These are phyloP conservation scores for Acephala macrosclerotiorum DNA, from an alignment of 2,329 filamentous ascomycete genomes.

Conservation along the genomic window DNA sequence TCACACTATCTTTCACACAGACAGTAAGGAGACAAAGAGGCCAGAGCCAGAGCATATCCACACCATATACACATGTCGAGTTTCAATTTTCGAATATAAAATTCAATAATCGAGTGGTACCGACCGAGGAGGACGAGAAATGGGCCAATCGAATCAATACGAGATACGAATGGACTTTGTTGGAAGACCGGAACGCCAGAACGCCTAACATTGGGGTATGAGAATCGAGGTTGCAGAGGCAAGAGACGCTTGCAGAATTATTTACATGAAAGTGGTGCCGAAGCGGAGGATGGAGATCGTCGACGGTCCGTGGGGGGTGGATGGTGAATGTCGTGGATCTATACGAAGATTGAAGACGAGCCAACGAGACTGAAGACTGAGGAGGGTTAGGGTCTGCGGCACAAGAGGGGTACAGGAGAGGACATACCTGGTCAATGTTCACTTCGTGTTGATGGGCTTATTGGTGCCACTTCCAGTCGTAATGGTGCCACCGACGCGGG, in stretches of 20 bases:
- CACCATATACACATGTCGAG: slow-evolving; percentile 15
- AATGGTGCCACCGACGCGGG: slow-evolving; percentile 24
- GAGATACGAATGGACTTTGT: not conserved
- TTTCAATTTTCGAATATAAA: slow-evolving; percentile 9
- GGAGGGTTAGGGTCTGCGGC: not conserved
- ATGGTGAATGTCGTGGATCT: slow-evolving; percentile 14
- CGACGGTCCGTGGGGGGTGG: slow-evolving; percentile 8
- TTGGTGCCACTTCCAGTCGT: slow-evolving; percentile 20
- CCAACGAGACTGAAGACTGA: slow-evolving; percentile 5
- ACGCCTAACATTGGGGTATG: slow-evolving; percentile 24
- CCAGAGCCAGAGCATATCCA: too few relatives aligned
- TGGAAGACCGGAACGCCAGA: slow-evolving; percentile 9
- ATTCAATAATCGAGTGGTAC: not conserved
- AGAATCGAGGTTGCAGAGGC: slow-evolving; percentile 14
- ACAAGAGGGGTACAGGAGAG: not conserved
- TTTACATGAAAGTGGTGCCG: slow-evolving; percentile 20
- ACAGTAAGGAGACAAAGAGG: not conserved
- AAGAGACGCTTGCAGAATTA: slow-evolving; percentile 15
- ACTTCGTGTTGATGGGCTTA: slow-evolving; percentile 25
- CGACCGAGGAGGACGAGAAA: not conserved
- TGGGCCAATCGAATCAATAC: not conserved
- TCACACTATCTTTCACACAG: not conserved
- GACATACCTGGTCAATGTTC: slow-evolving; percentile 13
- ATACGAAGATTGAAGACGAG: slow-evolving; percentile 2
- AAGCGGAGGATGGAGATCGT: slow-evolving; percentile 11